phyloP scores from a whole-genome alignment of 257 asterid genomes.

The Ligustrum vulgare region DNA sequence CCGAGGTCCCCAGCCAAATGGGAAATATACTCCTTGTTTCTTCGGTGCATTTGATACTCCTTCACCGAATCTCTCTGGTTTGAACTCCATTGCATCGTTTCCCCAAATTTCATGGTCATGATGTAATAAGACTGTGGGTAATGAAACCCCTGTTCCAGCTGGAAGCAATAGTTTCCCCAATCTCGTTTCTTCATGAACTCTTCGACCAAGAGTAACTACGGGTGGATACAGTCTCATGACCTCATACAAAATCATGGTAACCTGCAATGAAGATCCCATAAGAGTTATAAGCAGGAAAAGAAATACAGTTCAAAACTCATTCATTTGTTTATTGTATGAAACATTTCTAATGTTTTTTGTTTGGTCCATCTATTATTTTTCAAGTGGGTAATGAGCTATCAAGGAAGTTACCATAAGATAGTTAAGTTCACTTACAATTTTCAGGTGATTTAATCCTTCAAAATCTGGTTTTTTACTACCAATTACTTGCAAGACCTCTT shows the following conservation, averaged over 20 bases:
- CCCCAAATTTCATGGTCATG: slow-evolving; percentile 30
- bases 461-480: slow-evolving; percentile 22
- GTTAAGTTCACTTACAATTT: slow-evolving; percentile 32
- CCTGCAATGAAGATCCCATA: slow-evolving; percentile 11
- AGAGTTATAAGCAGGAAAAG: not conserved
- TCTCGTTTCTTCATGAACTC: slow-evolving; percentile 25
- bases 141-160: slow-evolving; percentile 23
- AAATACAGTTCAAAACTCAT: too few species aligned
- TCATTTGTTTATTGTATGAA: too few species aligned
- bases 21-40: slow-evolving; percentile 6
- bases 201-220: not conserved
- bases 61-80: slow-evolving; percentile 28
- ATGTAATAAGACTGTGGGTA: slow-evolving; percentile 25
- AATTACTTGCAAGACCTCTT: slow-evolving; percentile 37
- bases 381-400: not conserved
- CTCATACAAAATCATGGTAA: slow-evolving; percentile 44
- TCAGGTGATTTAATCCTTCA: slow-evolving; percentile 39
- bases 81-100: slow-evolving; percentile 28
- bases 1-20: slow-evolving; percentile 34
- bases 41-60: slow-evolving; percentile 27
- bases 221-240: slow-evolving; percentile 44
- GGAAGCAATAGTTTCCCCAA: slow-evolving; percentile 36
- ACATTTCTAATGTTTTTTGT: too few species aligned
- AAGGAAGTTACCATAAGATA: not conserved
- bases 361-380: not conserved